These are phyloP conservation scores for Daedaleopsis nitida DNA, from an alignment of 768 basidiomycete genomes.

Conservation along the genomic window DNA sequence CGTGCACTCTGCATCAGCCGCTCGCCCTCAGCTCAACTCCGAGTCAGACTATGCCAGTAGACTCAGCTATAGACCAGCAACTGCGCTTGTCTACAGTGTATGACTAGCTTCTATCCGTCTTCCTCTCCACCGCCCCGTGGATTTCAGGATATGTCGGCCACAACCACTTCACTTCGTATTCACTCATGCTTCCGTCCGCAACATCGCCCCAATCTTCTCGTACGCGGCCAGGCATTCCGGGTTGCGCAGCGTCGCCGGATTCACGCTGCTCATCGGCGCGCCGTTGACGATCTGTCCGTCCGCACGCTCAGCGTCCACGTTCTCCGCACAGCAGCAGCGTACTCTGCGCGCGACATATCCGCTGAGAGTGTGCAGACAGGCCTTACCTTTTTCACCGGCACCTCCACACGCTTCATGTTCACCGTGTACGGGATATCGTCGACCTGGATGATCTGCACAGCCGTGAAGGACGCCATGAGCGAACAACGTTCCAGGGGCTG, in stretches of 20 bases:
- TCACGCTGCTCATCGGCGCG: slow-evolving; percentile 64
- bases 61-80: too few relatives aligned
- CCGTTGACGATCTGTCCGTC: slow-evolving; percentile 73
- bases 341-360: slow-evolving; percentile 13
- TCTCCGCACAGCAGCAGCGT: slow-evolving; percentile 18
- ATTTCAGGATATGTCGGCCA: slow-evolving; percentile 10
- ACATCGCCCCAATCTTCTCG: slow-evolving; percentile 48
- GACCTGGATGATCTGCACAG: slow-evolving; percentile 64
- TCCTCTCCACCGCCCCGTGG: slow-evolving; percentile 14
- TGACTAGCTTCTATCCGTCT: background rate
- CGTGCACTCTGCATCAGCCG: background rate
- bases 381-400: slow-evolving; percentile 71
- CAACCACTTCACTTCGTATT: background rate
- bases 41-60: too few relatives aligned
- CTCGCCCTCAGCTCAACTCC: background rate
- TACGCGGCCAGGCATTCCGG: slow-evolving; percentile 71
- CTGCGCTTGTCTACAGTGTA: background rate
- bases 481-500: slow-evolving; percentile 26
- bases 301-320: slow-evolving; percentile 7
- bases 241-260: slow-evolving; percentile 72
- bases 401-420: slow-evolving; percentile 81
- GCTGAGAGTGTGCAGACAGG: background rate
- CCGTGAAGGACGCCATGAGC: slow-evolving; percentile 13
- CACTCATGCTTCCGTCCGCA: slow-evolving; percentile 45
- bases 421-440: slow-evolving; percentile 76